Conservation (phyloP, 805 yeast species). For the Vanderwaltozyma tropicalis region DNA sequence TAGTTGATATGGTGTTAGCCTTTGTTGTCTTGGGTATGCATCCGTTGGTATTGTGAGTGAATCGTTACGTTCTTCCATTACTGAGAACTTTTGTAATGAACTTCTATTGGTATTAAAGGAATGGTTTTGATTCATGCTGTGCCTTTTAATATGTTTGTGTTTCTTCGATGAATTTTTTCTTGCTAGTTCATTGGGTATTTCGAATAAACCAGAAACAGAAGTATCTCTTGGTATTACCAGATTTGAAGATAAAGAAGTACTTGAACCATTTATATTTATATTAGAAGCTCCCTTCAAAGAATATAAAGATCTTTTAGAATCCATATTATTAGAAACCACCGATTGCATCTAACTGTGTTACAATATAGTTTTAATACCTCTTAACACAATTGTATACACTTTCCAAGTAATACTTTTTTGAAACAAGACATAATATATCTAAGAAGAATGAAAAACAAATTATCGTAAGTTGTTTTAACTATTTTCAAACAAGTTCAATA, state of each 20-base stretch:
- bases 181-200: neutral
- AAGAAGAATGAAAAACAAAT: too few relatives aligned
- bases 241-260: neutral
- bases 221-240: constrained; percentile 1
- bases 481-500: too few relatives aligned
- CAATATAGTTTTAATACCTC: too few relatives aligned
- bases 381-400: too few relatives aligned
- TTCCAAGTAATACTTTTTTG: too few relatives aligned
- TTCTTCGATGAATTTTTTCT: neutral
- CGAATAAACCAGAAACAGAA: constrained; percentile 1
- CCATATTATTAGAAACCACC: neutral
- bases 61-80: neutral
- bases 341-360: too few relatives aligned
- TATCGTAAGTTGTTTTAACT: too few relatives aligned
- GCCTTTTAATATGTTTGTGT: too few relatives aligned
- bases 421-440: too few relatives aligned
- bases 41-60: too few relatives aligned
- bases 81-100: neutral
- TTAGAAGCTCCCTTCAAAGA: neutral
- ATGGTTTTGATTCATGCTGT: too few relatives aligned
- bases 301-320: neutral
- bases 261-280: neutral
- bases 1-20: constrained; percentile 21
- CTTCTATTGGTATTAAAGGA: neutral
- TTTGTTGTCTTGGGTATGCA: neutral